These are phyloP conservation scores for Typha latifolia DNA, from an alignment of 176 grass and related monocot species.

Conservation along the genomic window DNA sequence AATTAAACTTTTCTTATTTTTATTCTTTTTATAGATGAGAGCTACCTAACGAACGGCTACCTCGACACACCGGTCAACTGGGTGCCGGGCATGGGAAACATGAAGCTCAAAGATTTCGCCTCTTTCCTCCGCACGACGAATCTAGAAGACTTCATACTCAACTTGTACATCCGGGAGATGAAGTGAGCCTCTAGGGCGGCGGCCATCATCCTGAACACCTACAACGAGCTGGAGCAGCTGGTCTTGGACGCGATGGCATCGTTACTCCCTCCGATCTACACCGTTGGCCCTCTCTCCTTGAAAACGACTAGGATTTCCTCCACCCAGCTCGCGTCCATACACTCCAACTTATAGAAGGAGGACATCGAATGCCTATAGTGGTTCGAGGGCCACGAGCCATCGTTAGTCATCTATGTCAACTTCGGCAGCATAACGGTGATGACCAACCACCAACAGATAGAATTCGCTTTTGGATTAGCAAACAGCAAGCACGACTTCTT, in stretches of 20 bases:
- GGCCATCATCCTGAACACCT: conserved; percentile 21
- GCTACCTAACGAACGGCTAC: conserved; percentile 15
- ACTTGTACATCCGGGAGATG: neutral
- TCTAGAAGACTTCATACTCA: conserved; percentile 11
- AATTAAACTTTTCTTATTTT: no score
- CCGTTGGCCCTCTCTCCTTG: conserved; percentile 14
- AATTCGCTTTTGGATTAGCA: conserved; percentile 7
- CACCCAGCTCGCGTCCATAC: neutral
- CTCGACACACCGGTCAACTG: conserved; percentile 33
- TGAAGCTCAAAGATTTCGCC: conserved; percentile 33
- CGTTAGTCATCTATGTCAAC: conserved; percentile 14
- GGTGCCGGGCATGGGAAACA: conserved; percentile 27
- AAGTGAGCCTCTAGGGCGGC: conserved; percentile 2
- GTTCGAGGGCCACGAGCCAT: neutral
- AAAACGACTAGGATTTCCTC: neutral
- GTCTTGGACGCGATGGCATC: neutral
- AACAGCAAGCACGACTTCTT: neutral
- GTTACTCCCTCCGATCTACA: conserved; percentile 11
- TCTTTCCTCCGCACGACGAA: conserved; percentile 10
- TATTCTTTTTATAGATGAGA: conserved; percentile 5
- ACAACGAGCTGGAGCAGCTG: conserved; percentile 6
- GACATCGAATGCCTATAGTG: neutral
- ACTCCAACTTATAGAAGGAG: neutral
- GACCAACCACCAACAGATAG: conserved; percentile 4
- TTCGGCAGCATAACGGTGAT: conserved; percentile 2